Conservation (phyloP, 768 basidiomycete genomes). For the Leccinum uliginosum region DNA sequence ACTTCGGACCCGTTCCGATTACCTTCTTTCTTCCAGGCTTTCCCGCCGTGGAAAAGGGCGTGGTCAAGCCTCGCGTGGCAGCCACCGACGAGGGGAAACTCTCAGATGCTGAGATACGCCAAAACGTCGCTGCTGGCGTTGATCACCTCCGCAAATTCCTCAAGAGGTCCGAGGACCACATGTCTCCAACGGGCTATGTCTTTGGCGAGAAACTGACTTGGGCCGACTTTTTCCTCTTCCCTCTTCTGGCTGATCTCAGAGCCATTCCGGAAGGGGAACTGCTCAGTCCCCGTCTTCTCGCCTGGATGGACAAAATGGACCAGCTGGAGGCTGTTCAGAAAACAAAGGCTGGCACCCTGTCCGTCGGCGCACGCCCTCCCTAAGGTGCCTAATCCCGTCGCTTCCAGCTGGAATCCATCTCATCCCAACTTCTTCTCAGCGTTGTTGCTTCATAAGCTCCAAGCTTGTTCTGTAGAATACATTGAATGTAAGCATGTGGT, state of each 20-base stretch:
- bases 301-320: constrained; percentile 26
- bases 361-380: constrained; percentile 24
- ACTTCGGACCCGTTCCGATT: not conserved
- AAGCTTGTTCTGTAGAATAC: not conserved
- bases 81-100: constrained; percentile 21
- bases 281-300: constrained; percentile 18
- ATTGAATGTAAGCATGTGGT: not conserved
- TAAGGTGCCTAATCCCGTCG: not conserved
- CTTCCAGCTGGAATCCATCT: not conserved
- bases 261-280: constrained; percentile 26
- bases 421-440: not conserved
- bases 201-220: constrained; percentile 27
- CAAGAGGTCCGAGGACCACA: constrained; percentile 12
- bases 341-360: constrained; percentile 24
- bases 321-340: constrained; percentile 21
- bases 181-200: constrained; percentile 26
- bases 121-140: constrained; percentile 16
- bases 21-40: constrained; percentile 19
- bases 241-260: constrained; percentile 28
- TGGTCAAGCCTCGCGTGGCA: constrained; percentile 31
- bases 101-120: constrained; percentile 21
- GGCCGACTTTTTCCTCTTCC: constrained; percentile 33
- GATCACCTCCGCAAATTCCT: constrained; percentile 17
- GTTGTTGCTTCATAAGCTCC: not conserved
- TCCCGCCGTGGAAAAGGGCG: constrained; percentile 26